Conservation (phyloP, 495 filamentous ascomycete species). For the Sordaria brevicollis region DNA sequence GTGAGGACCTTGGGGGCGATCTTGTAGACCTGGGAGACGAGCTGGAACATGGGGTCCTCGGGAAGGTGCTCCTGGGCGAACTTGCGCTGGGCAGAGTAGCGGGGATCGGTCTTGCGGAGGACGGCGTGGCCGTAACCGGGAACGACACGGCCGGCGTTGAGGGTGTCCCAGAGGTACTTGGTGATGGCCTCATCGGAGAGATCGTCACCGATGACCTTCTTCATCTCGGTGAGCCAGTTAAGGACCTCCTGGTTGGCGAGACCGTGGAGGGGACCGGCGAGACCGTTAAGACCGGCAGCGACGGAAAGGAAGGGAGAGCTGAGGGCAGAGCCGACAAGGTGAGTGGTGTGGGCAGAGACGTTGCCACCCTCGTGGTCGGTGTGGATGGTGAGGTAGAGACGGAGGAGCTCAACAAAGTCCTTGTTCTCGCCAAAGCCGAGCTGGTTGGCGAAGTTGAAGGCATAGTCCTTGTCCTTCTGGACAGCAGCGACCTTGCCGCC, state of each 20-base stretch:
- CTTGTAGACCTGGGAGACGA: slow-evolving; percentile 99
- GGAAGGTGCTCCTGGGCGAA: slow-evolving; percentile 86
- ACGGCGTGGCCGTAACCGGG: slow-evolving; percentile 98
- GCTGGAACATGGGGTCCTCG: slow-evolving; percentile 97
- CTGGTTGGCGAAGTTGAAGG: slow-evolving; percentile 98
- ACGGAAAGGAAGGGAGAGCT: slow-evolving; percentile 96
- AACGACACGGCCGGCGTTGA: slow-evolving; percentile 91
- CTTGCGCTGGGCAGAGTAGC: slow-evolving; percentile 93
- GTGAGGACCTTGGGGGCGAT: slow-evolving; percentile 95
- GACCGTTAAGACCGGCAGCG: slow-evolving; percentile 90
- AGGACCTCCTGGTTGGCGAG: slow-evolving; percentile 99
- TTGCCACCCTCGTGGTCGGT: slow-evolving; percentile 99
- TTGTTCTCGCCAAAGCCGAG: slow-evolving; percentile 90
- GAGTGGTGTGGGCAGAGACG: slow-evolving; percentile 95
- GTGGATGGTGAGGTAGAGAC: slow-evolving; percentile 98
- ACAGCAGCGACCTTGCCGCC: slow-evolving; percentile 93
- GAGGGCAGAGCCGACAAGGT: slow-evolving; percentile 92
- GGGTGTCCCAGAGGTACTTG: slow-evolving; percentile 94
- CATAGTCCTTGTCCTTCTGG: slow-evolving; percentile 97
- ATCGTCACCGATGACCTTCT: slow-evolving; percentile 86
- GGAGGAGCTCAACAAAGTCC: slow-evolving; percentile 96
- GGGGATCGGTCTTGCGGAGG: slow-evolving; percentile 97
- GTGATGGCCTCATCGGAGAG: slow-evolving; percentile 91
- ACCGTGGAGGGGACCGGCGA: slow-evolving; percentile 96
- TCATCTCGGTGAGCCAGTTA: slow-evolving; percentile 98